Evolutionary conservation across 768 basidiomycete species (phyloP).

Genomic region (Serpula lacrymans): DNA sequence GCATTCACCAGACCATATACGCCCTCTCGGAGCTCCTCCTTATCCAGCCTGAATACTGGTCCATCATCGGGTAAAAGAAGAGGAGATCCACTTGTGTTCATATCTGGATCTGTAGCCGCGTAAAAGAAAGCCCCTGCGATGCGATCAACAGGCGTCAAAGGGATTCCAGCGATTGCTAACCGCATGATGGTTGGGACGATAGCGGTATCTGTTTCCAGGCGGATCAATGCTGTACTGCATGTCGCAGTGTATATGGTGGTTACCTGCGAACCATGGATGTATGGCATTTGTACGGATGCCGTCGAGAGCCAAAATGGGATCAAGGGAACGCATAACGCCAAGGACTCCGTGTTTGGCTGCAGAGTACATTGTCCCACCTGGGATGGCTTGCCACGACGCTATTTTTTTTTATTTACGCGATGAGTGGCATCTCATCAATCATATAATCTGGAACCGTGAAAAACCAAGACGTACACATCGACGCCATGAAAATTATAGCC

Average conservation of each 20-base stretch:
- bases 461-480: conserved; percentile 38
- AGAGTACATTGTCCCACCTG: conserved; percentile 42
- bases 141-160: conserved; percentile 42
- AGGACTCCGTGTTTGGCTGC: conserved; percentile 54
- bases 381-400: conserved; percentile 51
- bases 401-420: too few species aligned
- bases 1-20: conserved; percentile 51
- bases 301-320: conserved; percentile 29
- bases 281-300: conserved; percentile 45
- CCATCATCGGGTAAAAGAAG: conserved; percentile 51
- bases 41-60: conserved; percentile 42
- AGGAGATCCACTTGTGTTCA: conserved; percentile 41
- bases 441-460: background rate
- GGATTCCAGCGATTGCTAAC: conserved; percentile 47
- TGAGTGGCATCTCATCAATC: background rate
- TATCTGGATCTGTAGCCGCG: conserved; percentile 44
- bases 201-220: conserved; percentile 37
- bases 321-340: conserved; percentile 49
- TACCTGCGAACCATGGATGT: conserved; percentile 55
- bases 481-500: conserved; percentile 50
- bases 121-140: conserved; percentile 52
- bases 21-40: conserved; percentile 46
- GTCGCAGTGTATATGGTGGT: conserved; percentile 5
- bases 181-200: conserved; percentile 40
- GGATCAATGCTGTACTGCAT: background rate